phyloP scores from a whole-genome alignment of 2,329 filamentous ascomycete species.

The Aspergillus ochraceoroseus region DNA sequence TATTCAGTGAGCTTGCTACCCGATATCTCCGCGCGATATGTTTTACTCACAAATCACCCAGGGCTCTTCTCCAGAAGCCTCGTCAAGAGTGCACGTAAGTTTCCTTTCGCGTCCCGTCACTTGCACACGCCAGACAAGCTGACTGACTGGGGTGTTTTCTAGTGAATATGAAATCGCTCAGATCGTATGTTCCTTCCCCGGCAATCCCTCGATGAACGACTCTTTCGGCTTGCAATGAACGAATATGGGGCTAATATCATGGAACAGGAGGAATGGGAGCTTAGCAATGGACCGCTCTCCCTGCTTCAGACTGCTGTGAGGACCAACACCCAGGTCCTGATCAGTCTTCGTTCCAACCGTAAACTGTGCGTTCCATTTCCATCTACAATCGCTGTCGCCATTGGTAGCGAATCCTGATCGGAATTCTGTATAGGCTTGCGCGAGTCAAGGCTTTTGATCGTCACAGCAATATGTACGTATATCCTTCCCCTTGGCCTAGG shows the following conservation, averaged over 20 bases:
- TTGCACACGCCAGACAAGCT: not conserved
- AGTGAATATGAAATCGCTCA: constrained; percentile 16
- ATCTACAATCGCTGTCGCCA: not conserved
- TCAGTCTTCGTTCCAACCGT: constrained; percentile 96
- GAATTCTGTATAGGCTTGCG: constrained; percentile 54
- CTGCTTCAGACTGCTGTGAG: constrained; percentile 96
- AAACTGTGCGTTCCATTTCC: constrained; percentile 47
- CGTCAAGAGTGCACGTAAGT: constrained; percentile 16
- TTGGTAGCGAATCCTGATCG: not conserved
- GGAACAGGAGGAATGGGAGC: constrained; percentile 65
- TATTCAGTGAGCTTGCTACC: constrained; percentile 8
- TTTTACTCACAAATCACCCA: constrained; percentile 1
- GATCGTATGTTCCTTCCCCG: constrained; percentile 8
- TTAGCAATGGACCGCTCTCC: constrained; percentile 75
- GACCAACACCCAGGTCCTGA: constrained; percentile 90
- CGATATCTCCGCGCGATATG: too few relatives aligned
- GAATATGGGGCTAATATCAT: not conserved
- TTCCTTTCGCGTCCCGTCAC: not conserved
- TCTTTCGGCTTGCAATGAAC: not conserved
- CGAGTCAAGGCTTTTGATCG: constrained; percentile 98
- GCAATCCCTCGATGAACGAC: not conserved
- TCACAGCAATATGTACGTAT: constrained; percentile 82
- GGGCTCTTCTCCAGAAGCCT: constrained; percentile 15
- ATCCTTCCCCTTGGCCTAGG: not conserved
- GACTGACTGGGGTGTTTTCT: constrained; percentile 1